Conservation (phyloP, 2,329 filamentous ascomycete species). For the Leptosphaerulina australis region DNA sequence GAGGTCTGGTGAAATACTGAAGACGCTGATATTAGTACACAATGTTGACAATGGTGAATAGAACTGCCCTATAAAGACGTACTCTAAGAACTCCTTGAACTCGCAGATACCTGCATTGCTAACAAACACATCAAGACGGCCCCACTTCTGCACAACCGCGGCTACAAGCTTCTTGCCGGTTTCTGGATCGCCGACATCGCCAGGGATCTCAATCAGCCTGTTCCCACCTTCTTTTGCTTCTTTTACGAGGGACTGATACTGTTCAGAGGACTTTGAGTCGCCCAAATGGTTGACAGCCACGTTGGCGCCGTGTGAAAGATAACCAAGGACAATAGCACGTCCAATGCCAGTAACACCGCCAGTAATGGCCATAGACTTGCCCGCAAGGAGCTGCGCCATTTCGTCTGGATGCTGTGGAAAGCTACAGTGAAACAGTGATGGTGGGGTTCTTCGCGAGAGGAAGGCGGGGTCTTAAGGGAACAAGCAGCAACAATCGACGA, state of each 20-base stretch:
- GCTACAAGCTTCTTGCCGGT: conserved; percentile 73
- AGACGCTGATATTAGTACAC: neutral
- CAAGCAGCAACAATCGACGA: neutral
- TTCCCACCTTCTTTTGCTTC: conserved; percentile 41
- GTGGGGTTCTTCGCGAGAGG: conserved; percentile 10
- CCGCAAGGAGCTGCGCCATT: conserved; percentile 61
- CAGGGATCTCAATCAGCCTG: conserved; percentile 68
- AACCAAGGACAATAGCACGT: conserved; percentile 80
- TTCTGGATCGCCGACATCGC: conserved; percentile 77
- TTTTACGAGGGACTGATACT: conserved; percentile 56
- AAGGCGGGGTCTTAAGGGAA: conserved; percentile 12
- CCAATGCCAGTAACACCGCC: conserved; percentile 88
- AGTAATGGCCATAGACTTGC: conserved; percentile 84
- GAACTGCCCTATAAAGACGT: conserved; percentile 24
- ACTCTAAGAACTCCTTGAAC: conserved; percentile 85
- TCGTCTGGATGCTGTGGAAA: neutral
- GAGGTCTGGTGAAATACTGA: conserved; percentile 69
- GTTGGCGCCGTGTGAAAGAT: conserved; percentile 75
- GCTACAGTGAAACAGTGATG: neutral
- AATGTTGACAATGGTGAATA: too few relatives aligned
- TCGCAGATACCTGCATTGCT: conserved; percentile 88
- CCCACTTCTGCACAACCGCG: conserved; percentile 66
- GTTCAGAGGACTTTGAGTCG: conserved; percentile 54
- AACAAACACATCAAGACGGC: conserved; percentile 70
- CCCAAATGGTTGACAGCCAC: conserved; percentile 83